A percentile compares a stretch with the other conserved stretches of the same genome.
Conservation (phyloP, 1,284 basidiomycete genomes). For the Fomitopsis schrenkii region DNA sequence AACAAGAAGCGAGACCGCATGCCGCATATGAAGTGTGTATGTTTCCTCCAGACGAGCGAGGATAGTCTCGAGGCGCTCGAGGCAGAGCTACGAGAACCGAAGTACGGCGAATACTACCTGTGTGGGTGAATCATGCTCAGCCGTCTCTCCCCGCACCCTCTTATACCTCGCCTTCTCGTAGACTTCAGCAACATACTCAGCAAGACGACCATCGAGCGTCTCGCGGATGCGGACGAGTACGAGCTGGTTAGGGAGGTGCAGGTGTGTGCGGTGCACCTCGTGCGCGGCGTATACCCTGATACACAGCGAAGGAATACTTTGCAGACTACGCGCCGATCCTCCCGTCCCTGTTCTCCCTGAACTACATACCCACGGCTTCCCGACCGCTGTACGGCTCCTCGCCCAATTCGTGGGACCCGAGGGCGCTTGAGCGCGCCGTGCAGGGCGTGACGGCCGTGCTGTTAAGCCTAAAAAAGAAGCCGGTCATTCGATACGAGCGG, state of each 20-base stretch:
- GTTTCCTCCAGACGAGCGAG: constrained; percentile 82
- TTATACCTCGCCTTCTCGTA: constrained; percentile 27
- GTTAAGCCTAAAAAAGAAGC: constrained; percentile 94
- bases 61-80: constrained; percentile 82
- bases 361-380: constrained; percentile 62
- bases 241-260: constrained; percentile 97
- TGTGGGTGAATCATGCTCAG: constrained; percentile 62
- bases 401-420: constrained; percentile 63
- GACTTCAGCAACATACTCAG: constrained; percentile 94
- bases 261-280: constrained; percentile 41
- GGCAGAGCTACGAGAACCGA: constrained; percentile 82
- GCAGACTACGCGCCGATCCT: constrained; percentile 90
- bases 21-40: constrained; percentile 96
- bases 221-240: constrained; percentile 94
- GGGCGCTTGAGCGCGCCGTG: constrained; percentile 75
- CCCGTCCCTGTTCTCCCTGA: constrained; percentile 87
- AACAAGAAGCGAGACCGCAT: constrained; percentile 86
- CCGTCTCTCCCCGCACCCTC: constrained; percentile 13
- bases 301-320: constrained; percentile 78
- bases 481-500: constrained; percentile 90
- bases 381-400: constrained; percentile 69
- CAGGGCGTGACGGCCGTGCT: constrained; percentile 87
- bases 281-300: constrained; percentile 13
- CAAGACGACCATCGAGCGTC: constrained; percentile 88
- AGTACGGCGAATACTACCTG: constrained; percentile 96